Conservation (phyloP, 306 rosid species). For the Vachellia collinsii region DNA sequence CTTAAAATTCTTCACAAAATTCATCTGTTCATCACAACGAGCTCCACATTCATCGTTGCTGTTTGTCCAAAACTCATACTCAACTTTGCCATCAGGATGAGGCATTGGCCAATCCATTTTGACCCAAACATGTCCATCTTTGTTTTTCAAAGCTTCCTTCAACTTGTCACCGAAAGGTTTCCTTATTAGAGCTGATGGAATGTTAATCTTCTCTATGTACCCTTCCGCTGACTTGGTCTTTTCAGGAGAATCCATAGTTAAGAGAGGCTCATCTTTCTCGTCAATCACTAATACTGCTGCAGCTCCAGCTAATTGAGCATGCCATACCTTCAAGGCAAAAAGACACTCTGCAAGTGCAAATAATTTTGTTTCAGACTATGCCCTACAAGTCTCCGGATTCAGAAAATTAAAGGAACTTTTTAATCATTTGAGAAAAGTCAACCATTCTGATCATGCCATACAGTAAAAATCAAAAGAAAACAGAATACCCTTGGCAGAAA, state of each 20-base stretch:
- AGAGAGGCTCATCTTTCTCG: constrained; percentile 60
- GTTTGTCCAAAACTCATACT: constrained; percentile 97
- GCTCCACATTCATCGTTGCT: constrained; percentile 94
- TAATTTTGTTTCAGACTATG: constrained; percentile 28
- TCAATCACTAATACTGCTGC: constrained; percentile 86
- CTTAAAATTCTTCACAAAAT: constrained; percentile 75
- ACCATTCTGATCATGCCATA: background rate
- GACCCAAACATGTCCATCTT: constrained; percentile 57
- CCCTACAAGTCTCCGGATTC: constrained; percentile 8
- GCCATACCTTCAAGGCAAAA: constrained; percentile 92
- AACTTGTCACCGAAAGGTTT: constrained; percentile 73
- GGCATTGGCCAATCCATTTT: constrained; percentile 92
- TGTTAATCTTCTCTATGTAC: constrained; percentile 67
- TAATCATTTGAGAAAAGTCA: background rate
- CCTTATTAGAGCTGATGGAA: constrained; percentile 78
- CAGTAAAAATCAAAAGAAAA: background rate
- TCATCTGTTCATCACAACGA: constrained; percentile 92
- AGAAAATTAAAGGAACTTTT: background rate
- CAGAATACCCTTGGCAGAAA: background rate
- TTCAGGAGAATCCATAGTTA: constrained; percentile 89
- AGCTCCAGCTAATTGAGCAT: constrained; percentile 91
- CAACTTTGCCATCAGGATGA: constrained; percentile 84
- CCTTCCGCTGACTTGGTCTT: constrained; percentile 66
- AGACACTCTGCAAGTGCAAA: constrained; percentile 64
- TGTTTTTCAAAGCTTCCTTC: constrained; percentile 58